These are phyloP conservation scores for Rheum nobile DNA, from an alignment of 148 eudicot species.

Conservation along the genomic window DNA sequence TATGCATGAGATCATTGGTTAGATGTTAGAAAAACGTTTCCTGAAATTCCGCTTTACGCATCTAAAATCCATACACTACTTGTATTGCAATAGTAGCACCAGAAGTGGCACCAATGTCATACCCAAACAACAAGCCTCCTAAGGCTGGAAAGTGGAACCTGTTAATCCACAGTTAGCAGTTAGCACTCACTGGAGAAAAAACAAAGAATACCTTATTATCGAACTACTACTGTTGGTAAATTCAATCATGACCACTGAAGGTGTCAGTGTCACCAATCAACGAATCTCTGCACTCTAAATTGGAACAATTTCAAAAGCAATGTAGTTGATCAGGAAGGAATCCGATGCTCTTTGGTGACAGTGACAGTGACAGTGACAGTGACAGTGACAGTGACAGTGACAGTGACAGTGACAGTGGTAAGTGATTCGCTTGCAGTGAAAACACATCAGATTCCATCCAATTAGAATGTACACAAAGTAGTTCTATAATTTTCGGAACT, in stretches of 20 bases:
- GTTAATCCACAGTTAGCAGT: conserved; percentile 17
- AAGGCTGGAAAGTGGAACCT: conserved; percentile 93
- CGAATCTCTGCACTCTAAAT: neutral
- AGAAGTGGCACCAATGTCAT: conserved; percentile 99
- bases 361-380: no score
- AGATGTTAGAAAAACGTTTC: no score
- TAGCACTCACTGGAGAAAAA: neutral
- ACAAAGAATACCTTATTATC: neutral
- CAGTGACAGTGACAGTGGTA: no score
- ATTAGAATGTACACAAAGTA: neutral
- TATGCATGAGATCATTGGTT: no score
- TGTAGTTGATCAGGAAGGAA: neutral
- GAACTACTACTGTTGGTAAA: neutral
- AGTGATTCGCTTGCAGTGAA: no score
- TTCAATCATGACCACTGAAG: neutral
- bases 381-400: no score
- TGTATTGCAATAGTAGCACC: conserved; percentile 87
- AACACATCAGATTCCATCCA: no score
- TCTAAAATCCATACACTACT: no score
- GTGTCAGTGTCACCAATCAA: no score
- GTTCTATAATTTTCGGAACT: neutral
- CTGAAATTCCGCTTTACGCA: no score
- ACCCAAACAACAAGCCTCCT: conserved; percentile 90
- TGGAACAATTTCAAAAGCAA: neutral
- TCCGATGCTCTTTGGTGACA: neutral